Evolutionary conservation across 352 stramenopile species (phyloP).

Genomic region (Thraustochytrium sp.): DNA sequence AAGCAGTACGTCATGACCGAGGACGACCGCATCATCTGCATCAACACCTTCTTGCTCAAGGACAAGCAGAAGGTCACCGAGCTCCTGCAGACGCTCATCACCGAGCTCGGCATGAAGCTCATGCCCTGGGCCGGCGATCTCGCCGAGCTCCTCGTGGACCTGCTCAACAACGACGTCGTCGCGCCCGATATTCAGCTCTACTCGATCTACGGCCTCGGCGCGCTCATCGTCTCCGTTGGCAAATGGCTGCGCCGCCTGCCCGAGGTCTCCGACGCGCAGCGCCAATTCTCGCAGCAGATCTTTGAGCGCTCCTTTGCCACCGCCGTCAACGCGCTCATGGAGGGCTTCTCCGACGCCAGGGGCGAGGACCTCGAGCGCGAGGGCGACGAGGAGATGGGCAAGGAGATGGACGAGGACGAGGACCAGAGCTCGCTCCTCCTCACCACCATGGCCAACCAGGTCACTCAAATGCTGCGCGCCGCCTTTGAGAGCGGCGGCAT

Average conservation of each 20-base stretch:
- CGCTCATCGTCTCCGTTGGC: neutral
- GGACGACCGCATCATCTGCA: neutral
- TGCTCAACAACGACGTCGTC: neutral
- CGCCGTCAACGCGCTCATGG: neutral
- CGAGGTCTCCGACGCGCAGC: neutral
- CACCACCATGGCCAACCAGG: neutral
- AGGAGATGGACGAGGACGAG: slow-evolving; percentile 38
- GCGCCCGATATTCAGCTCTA: slow-evolving; percentile 13
- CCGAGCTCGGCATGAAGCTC: neutral
- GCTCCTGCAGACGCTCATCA: neutral
- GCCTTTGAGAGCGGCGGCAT: slow-evolving; percentile 16
- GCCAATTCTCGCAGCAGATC: neutral
- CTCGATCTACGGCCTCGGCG: neutral
- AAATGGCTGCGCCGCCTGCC: neutral
- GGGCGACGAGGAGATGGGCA: neutral
- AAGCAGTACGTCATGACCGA: slow-evolving; percentile 24
- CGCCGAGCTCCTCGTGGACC: neutral
- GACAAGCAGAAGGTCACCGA: neutral
- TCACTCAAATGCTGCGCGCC: slow-evolving; percentile 4
- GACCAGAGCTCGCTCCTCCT: neutral
- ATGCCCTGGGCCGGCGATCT: neutral
- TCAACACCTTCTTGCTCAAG: slow-evolving; percentile 30
- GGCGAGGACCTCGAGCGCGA: neutral
- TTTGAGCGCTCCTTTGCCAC: neutral
- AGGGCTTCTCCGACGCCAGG: neutral